Evolutionary conservation across 1,284 basidiomycete genomes (phyloP).

Genomic region (Singerocomus inundabilis): DNA sequence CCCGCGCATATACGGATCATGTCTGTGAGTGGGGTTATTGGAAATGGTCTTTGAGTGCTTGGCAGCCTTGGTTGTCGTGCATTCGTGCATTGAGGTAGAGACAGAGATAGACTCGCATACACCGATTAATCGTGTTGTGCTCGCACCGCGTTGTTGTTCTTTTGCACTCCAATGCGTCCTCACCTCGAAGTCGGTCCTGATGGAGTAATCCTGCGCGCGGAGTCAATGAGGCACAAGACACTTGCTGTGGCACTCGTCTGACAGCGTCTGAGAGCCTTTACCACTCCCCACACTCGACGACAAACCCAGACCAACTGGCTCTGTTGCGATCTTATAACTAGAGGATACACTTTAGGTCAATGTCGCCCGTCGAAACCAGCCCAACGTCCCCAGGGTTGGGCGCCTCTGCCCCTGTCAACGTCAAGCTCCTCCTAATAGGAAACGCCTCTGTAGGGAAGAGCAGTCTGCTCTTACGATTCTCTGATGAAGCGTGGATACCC

Average conservation of each 20-base stretch:
- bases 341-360: slow-evolving; percentile 4
- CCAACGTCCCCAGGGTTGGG: slow-evolving; percentile 8
- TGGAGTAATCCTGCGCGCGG: slow-evolving; percentile 21
- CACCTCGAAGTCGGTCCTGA: no score
- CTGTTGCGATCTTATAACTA: background rate
- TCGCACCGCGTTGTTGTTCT: slow-evolving; percentile 6
- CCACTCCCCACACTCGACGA: slow-evolving; percentile 1
- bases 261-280: slow-evolving; percentile 4
- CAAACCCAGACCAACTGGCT: background rate
- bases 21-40: background rate
- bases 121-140: slow-evolving; percentile 10
- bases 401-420: slow-evolving; percentile 31
- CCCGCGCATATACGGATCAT: background rate
- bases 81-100: background rate
- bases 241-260: background rate
- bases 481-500: slow-evolving; percentile 93
- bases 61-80: background rate
- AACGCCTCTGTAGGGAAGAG: slow-evolving; percentile 94
- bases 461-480: slow-evolving; percentile 89
- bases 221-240: slow-evolving; percentile 26
- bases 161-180: background rate
- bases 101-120: slow-evolving; percentile 13
- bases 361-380: slow-evolving; percentile 21
- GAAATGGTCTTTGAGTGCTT: background rate
- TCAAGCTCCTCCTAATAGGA: slow-evolving; percentile 75